Evolutionary conservation across 768 basidiomycete species (phyloP).

Genomic region (Suillus brevipes): DNA sequence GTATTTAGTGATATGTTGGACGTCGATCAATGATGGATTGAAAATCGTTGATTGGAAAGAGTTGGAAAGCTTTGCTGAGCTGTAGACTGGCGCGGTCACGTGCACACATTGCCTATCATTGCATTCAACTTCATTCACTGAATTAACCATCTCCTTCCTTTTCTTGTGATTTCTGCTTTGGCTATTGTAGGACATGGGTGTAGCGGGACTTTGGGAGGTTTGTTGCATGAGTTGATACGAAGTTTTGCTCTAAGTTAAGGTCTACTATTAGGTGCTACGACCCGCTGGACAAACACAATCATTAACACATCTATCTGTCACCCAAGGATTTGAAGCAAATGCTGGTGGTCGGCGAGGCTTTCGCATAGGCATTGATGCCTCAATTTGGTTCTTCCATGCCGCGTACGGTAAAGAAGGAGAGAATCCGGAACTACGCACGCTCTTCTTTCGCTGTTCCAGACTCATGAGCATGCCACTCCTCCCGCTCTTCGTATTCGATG

Average conservation of each 20-base stretch:
- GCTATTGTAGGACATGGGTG: conserved; percentile 38
- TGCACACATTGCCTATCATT: no score
- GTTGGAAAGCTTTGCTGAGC: no score
- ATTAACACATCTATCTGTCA: conserved; percentile 71
- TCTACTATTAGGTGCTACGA: conserved; percentile 58
- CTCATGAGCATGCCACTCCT: conserved; percentile 78
- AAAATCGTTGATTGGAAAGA: no score
- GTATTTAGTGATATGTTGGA: no score
- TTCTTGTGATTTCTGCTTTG: background rate
- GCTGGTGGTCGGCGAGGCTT: conserved; percentile 66
- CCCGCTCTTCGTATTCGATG: conserved; percentile 92
- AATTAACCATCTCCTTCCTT: background rate
- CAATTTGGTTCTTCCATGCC: conserved; percentile 75
- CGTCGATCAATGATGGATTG: no score
- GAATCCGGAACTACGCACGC: conserved; percentile 81
- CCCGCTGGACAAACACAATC: conserved; percentile 74
- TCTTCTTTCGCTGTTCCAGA: conserved; percentile 83
- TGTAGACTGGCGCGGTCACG: background rate
- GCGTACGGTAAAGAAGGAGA: conserved; percentile 77
- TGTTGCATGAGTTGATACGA: background rate
- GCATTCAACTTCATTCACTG: background rate
- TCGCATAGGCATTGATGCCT: conserved; percentile 85
- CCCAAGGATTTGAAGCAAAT: conserved; percentile 74
- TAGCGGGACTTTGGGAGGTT: conserved; percentile 54
- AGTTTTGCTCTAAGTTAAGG: conserved; percentile 16